Conservation (phyloP, 176 grass and related monocot species). For the Eleusine indica region DNA sequence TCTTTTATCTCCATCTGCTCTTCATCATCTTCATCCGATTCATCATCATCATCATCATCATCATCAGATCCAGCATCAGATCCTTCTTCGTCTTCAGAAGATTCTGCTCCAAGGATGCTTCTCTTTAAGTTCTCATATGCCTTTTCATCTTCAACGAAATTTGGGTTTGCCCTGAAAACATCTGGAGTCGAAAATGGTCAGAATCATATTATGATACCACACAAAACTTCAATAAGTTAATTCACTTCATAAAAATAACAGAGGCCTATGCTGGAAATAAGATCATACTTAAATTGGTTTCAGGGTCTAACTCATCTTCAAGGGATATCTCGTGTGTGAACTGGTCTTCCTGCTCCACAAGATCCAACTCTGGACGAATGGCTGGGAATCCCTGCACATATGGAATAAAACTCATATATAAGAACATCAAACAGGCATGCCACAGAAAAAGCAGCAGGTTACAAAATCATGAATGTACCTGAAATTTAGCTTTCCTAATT, state of each 20-base stretch:
- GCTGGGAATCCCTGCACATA: constrained; percentile 84
- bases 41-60: constrained; percentile 61
- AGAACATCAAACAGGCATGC: constrained; percentile 18
- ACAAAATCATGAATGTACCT: constrained; percentile 55
- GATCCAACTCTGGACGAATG: constrained; percentile 85
- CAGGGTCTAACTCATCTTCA: constrained; percentile 84
- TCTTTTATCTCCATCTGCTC: constrained; percentile 94
- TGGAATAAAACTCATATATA: constrained; percentile 21
- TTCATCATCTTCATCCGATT: constrained; percentile 70
- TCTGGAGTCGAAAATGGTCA: constrained; percentile 61
- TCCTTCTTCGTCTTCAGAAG: constrained; percentile 81
- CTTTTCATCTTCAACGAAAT: constrained; percentile 90
- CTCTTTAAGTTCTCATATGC: constrained; percentile 86
- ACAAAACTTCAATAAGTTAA: constrained; percentile 24
- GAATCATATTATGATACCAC: neutral
- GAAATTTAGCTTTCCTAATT: constrained; percentile 96
- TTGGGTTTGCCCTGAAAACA: constrained; percentile 83
- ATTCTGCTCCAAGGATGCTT: constrained; percentile 76
- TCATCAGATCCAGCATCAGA: constrained; percentile 74
- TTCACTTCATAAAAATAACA: constrained; percentile 24
- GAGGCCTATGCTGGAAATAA: constrained; percentile 15
- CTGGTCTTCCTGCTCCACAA: constrained; percentile 97
- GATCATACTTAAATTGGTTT: constrained; percentile 78
- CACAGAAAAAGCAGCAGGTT: neutral
- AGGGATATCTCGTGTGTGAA: constrained; percentile 91